These are phyloP conservation scores for Aureobasidium sp. DNA, from an alignment of 2,329 filamentous ascomycete genomes.

Conservation along the genomic window DNA sequence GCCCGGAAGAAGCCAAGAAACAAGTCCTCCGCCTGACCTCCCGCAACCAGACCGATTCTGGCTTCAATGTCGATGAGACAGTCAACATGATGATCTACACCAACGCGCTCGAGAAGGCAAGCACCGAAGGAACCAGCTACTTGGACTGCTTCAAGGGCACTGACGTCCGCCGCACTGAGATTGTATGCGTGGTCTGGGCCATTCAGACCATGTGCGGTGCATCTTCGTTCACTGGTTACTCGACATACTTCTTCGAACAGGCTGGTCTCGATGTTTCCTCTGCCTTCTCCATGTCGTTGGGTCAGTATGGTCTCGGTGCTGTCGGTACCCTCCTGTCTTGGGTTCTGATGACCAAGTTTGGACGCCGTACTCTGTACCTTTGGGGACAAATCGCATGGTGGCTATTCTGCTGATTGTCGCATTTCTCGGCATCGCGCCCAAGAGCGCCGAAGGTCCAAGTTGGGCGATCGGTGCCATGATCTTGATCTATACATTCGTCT, in stretches of 20 bases:
- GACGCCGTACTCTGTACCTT: slow-evolving; percentile 30
- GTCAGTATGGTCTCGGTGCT: slow-evolving; percentile 32
- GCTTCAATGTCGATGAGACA: slow-evolving; percentile 19
- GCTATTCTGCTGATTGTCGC: slow-evolving; percentile 21
- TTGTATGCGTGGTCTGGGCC: slow-evolving; percentile 25
- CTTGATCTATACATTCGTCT: slow-evolving; percentile 34
- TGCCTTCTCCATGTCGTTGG: slow-evolving; percentile 24
- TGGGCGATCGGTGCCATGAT: slow-evolving; percentile 23
- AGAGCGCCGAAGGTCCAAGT: slow-evolving; percentile 15
- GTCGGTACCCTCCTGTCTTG: slow-evolving; percentile 27
- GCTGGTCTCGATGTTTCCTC: slow-evolving; percentile 24
- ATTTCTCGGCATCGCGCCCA: slow-evolving; percentile 17
- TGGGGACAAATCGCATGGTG: slow-evolving; percentile 18
- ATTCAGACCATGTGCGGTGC: slow-evolving; percentile 28
- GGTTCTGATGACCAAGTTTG: slow-evolving; percentile 27
- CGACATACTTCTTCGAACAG: slow-evolving; percentile 31
- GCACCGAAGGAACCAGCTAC: slow-evolving; percentile 25
- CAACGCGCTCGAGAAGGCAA: slow-evolving; percentile 26
- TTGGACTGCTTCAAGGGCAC: slow-evolving; percentile 30
- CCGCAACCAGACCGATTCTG: slow-evolving; percentile 3
- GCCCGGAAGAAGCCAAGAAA: slow-evolving; percentile 22
- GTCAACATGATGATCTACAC: slow-evolving; percentile 22
- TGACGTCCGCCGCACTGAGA: slow-evolving; percentile 30
- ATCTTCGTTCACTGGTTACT: slow-evolving; percentile 22
- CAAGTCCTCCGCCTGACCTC: slow-evolving; percentile 16